Evolutionary conservation across 805 yeast species (phyloP).

Genomic region (Clavispora fructus): DNA sequence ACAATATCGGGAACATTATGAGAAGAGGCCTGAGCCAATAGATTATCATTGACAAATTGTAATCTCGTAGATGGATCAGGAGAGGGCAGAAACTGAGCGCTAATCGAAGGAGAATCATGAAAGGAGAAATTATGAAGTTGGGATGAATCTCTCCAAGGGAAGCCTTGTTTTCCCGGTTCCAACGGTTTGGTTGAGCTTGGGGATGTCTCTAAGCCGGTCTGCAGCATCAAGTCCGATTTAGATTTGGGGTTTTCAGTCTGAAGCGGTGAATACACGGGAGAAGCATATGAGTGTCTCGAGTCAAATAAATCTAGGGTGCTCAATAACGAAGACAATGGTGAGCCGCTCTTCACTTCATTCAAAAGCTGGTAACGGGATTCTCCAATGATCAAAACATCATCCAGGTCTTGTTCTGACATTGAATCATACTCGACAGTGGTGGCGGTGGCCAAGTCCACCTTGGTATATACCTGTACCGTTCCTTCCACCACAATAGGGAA

Average conservation of each 20-base stretch:
- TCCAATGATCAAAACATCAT: constrained; percentile 45
- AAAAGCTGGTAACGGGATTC: constrained; percentile 65
- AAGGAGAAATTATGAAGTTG: not conserved
- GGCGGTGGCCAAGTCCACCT: constrained; percentile 26
- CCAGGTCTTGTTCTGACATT: constrained; percentile 28
- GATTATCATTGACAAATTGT: not conserved
- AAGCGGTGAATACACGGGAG: not conserved
- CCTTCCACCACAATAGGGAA: constrained; percentile 94
- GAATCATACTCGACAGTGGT: constrained; percentile 11
- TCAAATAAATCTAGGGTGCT: constrained; percentile 72
- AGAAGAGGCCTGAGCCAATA: not conserved
- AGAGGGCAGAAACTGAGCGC: not conserved
- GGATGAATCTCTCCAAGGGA: not conserved
- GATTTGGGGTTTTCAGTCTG: not conserved
- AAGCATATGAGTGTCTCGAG: constrained; percentile 1
- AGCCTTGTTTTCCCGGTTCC: not conserved
- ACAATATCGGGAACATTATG: constrained; percentile 39
- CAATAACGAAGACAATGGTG: constrained; percentile 79
- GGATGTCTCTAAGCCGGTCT: not conserved
- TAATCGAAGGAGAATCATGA: not conserved
- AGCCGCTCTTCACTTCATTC: constrained; percentile 75
- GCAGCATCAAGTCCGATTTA: not conserved
- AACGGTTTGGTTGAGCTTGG: not conserved
- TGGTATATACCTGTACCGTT: constrained; percentile 69
- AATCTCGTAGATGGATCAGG: not conserved